phyloP scores from a whole-genome alignment of 1,284 basidiomycete species.

The Limonomyces culmigenus region DNA sequence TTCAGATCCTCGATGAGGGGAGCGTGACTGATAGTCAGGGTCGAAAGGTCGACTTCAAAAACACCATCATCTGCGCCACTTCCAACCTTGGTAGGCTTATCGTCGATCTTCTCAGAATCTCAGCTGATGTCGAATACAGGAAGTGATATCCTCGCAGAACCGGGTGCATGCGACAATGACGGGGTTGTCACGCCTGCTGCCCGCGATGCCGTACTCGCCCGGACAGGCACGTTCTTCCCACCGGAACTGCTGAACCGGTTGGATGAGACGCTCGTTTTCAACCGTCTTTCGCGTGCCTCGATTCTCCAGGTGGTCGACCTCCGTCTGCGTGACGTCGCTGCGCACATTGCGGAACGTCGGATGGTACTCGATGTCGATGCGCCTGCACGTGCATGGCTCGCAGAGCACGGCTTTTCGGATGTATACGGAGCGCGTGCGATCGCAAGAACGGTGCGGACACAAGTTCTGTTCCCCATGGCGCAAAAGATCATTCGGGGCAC shows the following conservation, averaged over 20 bases:
- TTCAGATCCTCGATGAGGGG: conserved; percentile 90
- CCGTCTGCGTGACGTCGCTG: conserved; percentile 59
- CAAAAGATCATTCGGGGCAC: conserved; percentile 60
- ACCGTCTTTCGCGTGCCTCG: conserved; percentile 61
- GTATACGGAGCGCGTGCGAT: conserved; percentile 80
- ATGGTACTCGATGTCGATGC: conserved; percentile 62
- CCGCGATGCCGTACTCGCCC: conserved; percentile 53
- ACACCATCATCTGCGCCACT: conserved; percentile 62
- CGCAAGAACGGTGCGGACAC: conserved; percentile 60
- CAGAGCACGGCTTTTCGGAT: conserved; percentile 68
- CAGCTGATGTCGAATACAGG: conserved; percentile 13
- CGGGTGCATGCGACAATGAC: conserved; percentile 41
- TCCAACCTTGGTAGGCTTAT: conserved; percentile 22
- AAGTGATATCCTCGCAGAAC: conserved; percentile 61
- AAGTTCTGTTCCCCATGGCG: conserved; percentile 67
- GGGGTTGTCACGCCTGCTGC: conserved; percentile 56
- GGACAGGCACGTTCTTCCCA: conserved; percentile 68
- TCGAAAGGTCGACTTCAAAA: conserved; percentile 70
- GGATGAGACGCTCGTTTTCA: conserved; percentile 80
- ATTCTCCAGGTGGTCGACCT: conserved; percentile 69
- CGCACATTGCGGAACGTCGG: conserved; percentile 41
- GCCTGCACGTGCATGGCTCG: conserved; percentile 57
- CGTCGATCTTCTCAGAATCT: neutral
- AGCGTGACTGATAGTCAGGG: conserved; percentile 76
- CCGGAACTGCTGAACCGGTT: conserved; percentile 85